phyloP scores from a whole-genome alignment of 2,329 filamentous ascomycete species.

The Ophiocordyceps robertsii region DNA sequence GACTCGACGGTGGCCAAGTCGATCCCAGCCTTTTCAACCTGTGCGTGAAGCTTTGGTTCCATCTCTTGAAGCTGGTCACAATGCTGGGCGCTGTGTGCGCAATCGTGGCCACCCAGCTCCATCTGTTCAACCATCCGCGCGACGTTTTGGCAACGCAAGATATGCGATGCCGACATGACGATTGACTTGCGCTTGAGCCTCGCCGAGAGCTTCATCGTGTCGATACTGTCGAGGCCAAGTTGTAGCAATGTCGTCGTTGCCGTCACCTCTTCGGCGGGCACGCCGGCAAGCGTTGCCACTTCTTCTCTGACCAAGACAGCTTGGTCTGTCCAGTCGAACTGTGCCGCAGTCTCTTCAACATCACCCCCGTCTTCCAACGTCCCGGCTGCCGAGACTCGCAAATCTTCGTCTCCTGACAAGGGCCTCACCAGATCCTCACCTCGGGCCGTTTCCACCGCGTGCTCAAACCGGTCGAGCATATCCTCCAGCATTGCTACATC shows the following conservation, averaged over 20 bases:
- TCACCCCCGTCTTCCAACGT: neutral
- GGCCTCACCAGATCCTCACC: conserved; percentile 3
- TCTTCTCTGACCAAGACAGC: conserved; percentile 43
- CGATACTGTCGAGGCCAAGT: conserved; percentile 83
- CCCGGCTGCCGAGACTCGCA: neutral
- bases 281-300: conserved; percentile 47
- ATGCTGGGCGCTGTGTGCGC: too few relatives aligned
- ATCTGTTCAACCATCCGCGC: conserved; percentile 32
- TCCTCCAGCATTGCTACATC: conserved; percentile 14
- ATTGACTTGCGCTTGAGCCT: conserved; percentile 50
- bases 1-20: conserved; percentile 32
- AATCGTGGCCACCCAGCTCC: neutral
- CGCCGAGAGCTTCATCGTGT: conserved; percentile 72
- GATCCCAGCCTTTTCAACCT: conserved; percentile 19
- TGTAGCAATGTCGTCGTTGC: conserved; percentile 58
- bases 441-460: conserved; percentile 4
- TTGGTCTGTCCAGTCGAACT: conserved; percentile 45
- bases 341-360: rapidly evolving
- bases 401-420: neutral
- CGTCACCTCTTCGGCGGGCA: conserved; percentile 35
- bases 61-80: conserved; percentile 6
- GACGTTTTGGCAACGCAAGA: conserved; percentile 62
- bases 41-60: conserved; percentile 20
- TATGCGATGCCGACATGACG: conserved; percentile 54
- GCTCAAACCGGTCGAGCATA: conserved; percentile 27